phyloP scores from a whole-genome alignment of 371 early-diverging fungal species.

The Apophysomyces trapeziformis region DNA sequence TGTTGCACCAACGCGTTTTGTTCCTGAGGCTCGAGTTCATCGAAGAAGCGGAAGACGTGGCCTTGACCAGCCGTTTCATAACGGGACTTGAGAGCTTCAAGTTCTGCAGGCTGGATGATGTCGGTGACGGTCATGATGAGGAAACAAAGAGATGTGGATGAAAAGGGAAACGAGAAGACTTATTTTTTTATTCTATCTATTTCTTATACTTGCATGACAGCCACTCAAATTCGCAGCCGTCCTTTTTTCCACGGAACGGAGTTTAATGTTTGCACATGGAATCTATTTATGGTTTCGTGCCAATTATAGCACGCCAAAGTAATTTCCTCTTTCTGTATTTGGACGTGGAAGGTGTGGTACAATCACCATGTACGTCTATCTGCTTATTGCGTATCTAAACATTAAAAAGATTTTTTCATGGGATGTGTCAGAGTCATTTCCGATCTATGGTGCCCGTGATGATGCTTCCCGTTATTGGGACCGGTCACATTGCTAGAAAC shows the following conservation, averaged over 20 bases:
- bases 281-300: slow-evolving; percentile 3
- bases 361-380: background rate
- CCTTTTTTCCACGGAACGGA: slow-evolving; percentile 18
- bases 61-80: slow-evolving; percentile 85
- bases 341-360: background rate
- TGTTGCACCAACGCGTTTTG: slow-evolving; percentile 67
- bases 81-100: slow-evolving; percentile 58
- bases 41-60: slow-evolving; percentile 87
- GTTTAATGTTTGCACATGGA: slow-evolving; percentile 9
- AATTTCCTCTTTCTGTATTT: background rate
- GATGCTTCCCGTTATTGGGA: slow-evolving; percentile 1
- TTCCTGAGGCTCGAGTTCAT: slow-evolving; percentile 63
- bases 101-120: slow-evolving; percentile 28
- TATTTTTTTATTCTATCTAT: slow-evolving; percentile 15
- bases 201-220: slow-evolving; percentile 13
- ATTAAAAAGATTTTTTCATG: background rate
- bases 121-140: slow-evolving; percentile 14
- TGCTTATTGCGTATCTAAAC: too few relatives aligned
- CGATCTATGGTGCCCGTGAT: background rate
- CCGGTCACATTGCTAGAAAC: slow-evolving; percentile 10
- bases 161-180: slow-evolving; percentile 4
- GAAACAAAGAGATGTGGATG: background rate
- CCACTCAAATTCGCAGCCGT: slow-evolving; percentile 7
- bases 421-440: background rate
- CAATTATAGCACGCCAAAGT: slow-evolving; percentile 3